Percentiles rank a stretch among this genome's conserved stretches.
These are phyloP conservation scores for Exophiala spinifera DNA, from an alignment of 2,329 filamentous ascomycete species.

Conservation along the genomic window DNA sequence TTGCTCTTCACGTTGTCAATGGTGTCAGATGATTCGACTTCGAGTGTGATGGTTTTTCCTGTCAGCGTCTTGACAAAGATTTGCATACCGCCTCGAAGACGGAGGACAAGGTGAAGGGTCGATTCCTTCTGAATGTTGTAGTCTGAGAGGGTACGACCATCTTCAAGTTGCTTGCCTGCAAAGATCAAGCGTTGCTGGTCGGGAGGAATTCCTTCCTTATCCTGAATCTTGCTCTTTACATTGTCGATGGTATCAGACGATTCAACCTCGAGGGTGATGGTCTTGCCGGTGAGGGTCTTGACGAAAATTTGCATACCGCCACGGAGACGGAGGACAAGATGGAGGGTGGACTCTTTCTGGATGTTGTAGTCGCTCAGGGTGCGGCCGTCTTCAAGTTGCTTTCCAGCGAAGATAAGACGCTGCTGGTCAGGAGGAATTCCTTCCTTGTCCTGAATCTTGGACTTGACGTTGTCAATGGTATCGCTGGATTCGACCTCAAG, in stretches of 20 bases:
- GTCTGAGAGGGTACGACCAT: conserved; percentile 83
- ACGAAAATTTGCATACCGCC: conserved; percentile 52
- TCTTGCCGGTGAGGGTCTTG: conserved; percentile 61
- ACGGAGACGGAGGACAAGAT: conserved; percentile 71
- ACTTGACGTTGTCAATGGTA: conserved; percentile 55
- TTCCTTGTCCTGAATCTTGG: conserved; percentile 60
- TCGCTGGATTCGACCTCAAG: conserved; percentile 50
- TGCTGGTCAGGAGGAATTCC: conserved; percentile 59
- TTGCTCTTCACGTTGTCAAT: conserved; percentile 94
- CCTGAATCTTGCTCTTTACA: conserved; percentile 95
- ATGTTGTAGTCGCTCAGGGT: conserved; percentile 57
- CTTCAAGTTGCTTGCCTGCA: conserved; percentile 92
- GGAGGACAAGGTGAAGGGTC: conserved; percentile 79
- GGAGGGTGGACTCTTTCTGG: conserved; percentile 65
- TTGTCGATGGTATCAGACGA: conserved; percentile 89
- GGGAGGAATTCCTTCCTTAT: conserved; percentile 94
- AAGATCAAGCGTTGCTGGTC: conserved; percentile 97
- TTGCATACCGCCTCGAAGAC: conserved; percentile 76
- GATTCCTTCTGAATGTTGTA: conserved; percentile 97
- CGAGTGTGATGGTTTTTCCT: conserved; percentile 90
- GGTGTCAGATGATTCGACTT: conserved; percentile 84
- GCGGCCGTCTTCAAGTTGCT: conserved; percentile 57
- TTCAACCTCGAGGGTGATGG: conserved; percentile 65
- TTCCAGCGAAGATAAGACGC: conserved; percentile 57
- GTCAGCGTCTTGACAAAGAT: conserved; percentile 59